Evolutionary conservation across 139 green algal species (phyloP), one percentile per base, ranked within the genome.

Genomic region (Tetraselmis striata): DNA sequence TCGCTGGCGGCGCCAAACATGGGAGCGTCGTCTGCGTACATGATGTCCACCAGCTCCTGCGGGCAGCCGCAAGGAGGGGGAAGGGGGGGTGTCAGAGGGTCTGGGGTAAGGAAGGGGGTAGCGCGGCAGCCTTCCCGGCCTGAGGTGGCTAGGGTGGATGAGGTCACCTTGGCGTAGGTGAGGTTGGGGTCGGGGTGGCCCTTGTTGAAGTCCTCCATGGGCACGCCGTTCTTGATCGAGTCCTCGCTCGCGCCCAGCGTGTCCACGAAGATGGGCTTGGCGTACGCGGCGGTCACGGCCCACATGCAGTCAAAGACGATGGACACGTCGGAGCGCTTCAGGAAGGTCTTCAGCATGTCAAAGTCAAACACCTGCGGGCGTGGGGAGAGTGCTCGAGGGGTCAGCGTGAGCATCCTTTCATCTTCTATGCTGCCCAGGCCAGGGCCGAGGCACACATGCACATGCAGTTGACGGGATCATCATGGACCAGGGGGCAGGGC

Each of bases 181-280:
- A 99, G 92, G 90, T 99, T 99, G 81, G 97, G 97, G 90, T 99
- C 97, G 23, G 97, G 97, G 90, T 99, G 97, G 45, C 97, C 97
- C 45, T 93, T 94, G 30, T 91, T 94, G 92, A 99, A 99, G 90
- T 98, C 94, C 76, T 95, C 90, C 84, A 93, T 89, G 28, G 92
- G 93, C 29, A 85, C 80, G 80, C 82, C 90, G 80, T 94, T 92
- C 80, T 86, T 88, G 75, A 95, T 87, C 32, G 77, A 84, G 74
- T 77, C 26, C 26, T 85, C 77, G 75, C 78, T 32, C 24, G 85
- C 86, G 28, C 86, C 86, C 0, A 91, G 87, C 1, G 82, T 87
- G 76, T 98, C 84, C 0, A 98, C 92, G 77, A 99, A 93, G 82
- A 99, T 96, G 79, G 92, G 94, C 45, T 91, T 90, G 75, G 95